A percentile compares a stretch with the other conserved stretches of the same genome.
Evolutionary conservation across 768 basidiomycete species (phyloP).

Genomic region (Pleurotus tuoliensis): DNA sequence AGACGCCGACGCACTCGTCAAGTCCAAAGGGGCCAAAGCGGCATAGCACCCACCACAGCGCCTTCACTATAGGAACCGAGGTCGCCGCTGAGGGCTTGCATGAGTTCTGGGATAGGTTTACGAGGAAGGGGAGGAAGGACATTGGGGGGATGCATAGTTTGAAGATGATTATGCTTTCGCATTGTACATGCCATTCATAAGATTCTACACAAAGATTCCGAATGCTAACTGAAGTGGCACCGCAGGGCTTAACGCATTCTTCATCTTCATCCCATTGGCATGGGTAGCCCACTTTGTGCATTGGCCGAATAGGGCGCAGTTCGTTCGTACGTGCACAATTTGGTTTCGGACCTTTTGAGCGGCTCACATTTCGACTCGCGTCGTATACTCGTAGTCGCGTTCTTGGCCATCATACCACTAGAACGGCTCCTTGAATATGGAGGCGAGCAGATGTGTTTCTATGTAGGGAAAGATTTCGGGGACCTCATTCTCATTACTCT

Average conservation of each 20-base stretch:
- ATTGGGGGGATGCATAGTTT: conserved; percentile 42
- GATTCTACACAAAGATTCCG: neutral
- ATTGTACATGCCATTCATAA: conserved; percentile 37
- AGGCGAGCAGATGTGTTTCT: conserved; percentile 51
- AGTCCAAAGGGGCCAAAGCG: no score
- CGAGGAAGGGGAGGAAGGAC: conserved; percentile 40
- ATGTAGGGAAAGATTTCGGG: conserved; percentile 59
- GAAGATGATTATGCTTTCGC: conserved; percentile 43
- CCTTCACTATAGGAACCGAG: neutral
- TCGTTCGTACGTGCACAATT: conserved; percentile 35
- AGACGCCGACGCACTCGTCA: neutral
- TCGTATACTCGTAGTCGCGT: conserved; percentile 57
- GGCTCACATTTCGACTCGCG: neutral
- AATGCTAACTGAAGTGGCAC: neutral
- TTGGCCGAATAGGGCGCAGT: conserved; percentile 36
- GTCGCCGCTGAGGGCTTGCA: neutral
- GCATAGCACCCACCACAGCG: neutral
- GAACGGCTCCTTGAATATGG: conserved; percentile 67
- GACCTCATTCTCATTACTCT: conserved; percentile 63
- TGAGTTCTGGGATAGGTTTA: conserved; percentile 40
- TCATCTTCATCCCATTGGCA: conserved; percentile 55
- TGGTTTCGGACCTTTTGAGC: neutral
- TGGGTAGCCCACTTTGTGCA: conserved; percentile 52
- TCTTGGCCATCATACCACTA: conserved; percentile 63
- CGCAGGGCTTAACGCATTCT: conserved; percentile 55